Percentiles rank a stretch among this genome's conserved stretches.
Conservation (phyloP, 306 rosid species). For the Corylus heterophylla region DNA sequence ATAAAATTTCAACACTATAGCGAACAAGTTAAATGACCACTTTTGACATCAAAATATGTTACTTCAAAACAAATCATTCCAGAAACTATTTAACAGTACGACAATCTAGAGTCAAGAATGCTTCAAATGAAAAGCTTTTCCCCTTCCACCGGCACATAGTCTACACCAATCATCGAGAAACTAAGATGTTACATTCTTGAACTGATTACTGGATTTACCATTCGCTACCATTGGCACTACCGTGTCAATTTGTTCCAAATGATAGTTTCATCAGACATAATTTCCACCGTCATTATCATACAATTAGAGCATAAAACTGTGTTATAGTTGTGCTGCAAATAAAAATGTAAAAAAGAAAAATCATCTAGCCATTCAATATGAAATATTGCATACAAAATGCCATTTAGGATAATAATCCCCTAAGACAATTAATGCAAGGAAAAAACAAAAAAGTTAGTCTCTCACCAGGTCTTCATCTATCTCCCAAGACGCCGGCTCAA, state of each 20-base stretch:
- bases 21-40: background rate
- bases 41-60: background rate
- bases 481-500: slow-evolving; percentile 56
- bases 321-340: background rate
- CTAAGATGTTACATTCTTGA: background rate
- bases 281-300: background rate
- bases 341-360: background rate
- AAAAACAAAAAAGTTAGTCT: slow-evolving; percentile 14
- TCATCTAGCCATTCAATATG: background rate
- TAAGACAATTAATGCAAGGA: background rate
- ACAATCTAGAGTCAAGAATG: background rate
- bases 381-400: background rate
- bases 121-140: background rate
- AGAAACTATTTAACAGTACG: background rate
- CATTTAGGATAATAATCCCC: background rate
- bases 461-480: slow-evolving; percentile 68
- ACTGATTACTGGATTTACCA: background rate
- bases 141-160: background rate
- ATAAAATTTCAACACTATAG: background rate
- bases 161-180: background rate
- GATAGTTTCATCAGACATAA: background rate
- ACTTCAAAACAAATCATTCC: background rate
- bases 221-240: background rate
- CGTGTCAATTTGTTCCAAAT: background rate
- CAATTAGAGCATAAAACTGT: background rate